phyloP scores from a whole-genome alignment of 345 rosid species.

The Citrus reticulata region DNA sequence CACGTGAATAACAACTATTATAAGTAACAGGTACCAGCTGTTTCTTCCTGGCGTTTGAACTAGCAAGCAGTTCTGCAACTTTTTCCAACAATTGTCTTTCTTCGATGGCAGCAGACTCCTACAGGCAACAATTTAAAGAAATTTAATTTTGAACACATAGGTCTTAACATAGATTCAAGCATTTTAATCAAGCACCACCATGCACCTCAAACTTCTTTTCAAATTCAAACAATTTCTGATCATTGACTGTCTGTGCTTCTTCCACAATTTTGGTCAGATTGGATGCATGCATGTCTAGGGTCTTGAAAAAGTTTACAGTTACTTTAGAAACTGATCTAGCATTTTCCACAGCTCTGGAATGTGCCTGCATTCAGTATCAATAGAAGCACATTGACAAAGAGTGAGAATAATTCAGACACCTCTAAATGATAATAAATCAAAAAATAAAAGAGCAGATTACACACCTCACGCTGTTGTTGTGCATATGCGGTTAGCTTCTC shows the following conservation, averaged over 20 bases:
- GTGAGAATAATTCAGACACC: background rate
- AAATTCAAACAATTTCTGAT: conserved; percentile 67
- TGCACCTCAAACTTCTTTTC: conserved; percentile 94
- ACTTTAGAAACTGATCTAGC: conserved; percentile 80
- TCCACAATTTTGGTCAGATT: conserved; percentile 65
- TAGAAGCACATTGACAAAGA: background rate
- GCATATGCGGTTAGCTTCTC: conserved; percentile 74
- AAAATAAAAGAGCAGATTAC: conserved; percentile 9
- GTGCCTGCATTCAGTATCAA: conserved; percentile 57
- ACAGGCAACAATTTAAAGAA: conserved; percentile 14
- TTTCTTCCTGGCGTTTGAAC: conserved; percentile 87
- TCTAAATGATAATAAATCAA: background rate
- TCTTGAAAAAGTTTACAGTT: conserved; percentile 69
- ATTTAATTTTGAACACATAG: background rate
- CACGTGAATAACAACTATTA: background rate
- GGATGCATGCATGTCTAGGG: conserved; percentile 69
- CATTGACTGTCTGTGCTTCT: conserved; percentile 81
- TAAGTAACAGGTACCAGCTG: conserved; percentile 48
- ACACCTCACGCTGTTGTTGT: conserved; percentile 77
- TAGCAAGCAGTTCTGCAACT: conserved; percentile 82
- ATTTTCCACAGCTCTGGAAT: conserved; percentile 75
- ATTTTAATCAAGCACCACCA: conserved; percentile 10
- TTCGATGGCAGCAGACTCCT: conserved; percentile 90
- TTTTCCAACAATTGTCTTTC: conserved; percentile 84
- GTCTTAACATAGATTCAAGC: background rate